A percentile compares a stretch with the other conserved stretches of the same genome.
Evolutionary conservation across 2,329 filamentous ascomycete genomes (phyloP).

Genomic region (Cephalotrichum gorgonifer): DNA sequence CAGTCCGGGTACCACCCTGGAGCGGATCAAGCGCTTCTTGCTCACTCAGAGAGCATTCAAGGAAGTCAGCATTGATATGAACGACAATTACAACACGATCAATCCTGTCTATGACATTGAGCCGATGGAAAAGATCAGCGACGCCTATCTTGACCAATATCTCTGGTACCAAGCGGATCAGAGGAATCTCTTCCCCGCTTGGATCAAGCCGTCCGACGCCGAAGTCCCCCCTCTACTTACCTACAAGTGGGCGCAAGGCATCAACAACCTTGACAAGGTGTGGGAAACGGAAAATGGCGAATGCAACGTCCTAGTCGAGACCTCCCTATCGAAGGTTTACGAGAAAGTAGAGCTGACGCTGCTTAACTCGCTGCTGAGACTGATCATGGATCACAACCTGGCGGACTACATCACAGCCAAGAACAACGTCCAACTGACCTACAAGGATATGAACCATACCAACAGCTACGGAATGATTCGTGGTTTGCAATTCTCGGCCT

Average conservation of each 20-base stretch:
- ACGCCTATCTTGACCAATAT: slow-evolving; percentile 97
- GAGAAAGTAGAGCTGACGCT: slow-evolving; percentile 98
- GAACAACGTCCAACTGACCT: slow-evolving; percentile 98
- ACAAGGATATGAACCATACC: slow-evolving; percentile 99
- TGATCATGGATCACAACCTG: slow-evolving; percentile 99
- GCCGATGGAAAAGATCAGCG: slow-evolving; percentile 98
- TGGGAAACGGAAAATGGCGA: slow-evolving; percentile 93
- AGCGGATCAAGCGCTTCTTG: slow-evolving; percentile 94
- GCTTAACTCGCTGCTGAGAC: slow-evolving; percentile 78
- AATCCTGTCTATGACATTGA: slow-evolving; percentile 99
- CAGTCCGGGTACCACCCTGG: slow-evolving; percentile 88
- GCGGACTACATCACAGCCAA: slow-evolving; percentile 99
- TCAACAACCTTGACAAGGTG: slow-evolving; percentile 93
- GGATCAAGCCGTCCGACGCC: slow-evolving; percentile 98
- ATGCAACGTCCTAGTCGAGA: slow-evolving; percentile 98
- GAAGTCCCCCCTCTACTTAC: slow-evolving; percentile 89
- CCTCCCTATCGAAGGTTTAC: slow-evolving; percentile 96
- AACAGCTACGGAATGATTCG: slow-evolving; percentile 99
- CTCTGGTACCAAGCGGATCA: slow-evolving; percentile 99
- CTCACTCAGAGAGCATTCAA: slow-evolving; percentile 97
- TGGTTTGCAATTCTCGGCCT: slow-evolving; percentile 93
- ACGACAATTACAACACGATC: slow-evolving; percentile 98
- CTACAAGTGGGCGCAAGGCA: slow-evolving; percentile 99
- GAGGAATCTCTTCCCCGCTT: slow-evolving; percentile 89
- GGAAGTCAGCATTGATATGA: slow-evolving; percentile 99